These are phyloP conservation scores for Lomentospora prolificans DNA, from an alignment of 2,329 filamentous ascomycete genomes.

Conservation along the genomic window DNA sequence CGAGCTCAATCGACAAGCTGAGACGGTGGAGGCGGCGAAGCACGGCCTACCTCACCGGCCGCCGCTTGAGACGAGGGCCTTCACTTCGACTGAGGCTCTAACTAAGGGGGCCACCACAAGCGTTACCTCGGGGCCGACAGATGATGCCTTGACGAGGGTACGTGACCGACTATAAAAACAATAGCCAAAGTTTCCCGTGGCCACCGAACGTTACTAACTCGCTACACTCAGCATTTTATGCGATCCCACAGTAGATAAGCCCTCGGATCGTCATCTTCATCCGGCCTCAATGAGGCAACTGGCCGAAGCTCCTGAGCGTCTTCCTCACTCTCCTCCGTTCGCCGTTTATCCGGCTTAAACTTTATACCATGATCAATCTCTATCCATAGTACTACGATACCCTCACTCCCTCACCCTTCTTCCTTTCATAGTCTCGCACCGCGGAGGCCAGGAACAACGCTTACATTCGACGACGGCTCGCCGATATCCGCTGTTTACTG, in stretches of 20 bases:
- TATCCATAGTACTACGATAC: not conserved
- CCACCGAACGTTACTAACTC: not conserved
- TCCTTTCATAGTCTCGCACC: not conserved
- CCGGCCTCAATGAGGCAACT: not conserved
- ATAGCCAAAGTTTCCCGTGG: not conserved
- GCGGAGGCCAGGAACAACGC: not conserved
- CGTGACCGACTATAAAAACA: slow-evolving; percentile 21
- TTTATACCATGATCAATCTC: not conserved
- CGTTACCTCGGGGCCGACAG: slow-evolving; percentile 48
- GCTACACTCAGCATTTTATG: slow-evolving; percentile 12
- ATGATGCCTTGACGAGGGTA: slow-evolving; percentile 46
- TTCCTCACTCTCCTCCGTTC: not conserved
- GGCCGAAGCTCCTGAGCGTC: not conserved
- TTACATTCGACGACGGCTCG: too few species aligned
- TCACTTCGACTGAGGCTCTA: slow-evolving; percentile 40
- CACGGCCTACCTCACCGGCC: slow-evolving; percentile 19
- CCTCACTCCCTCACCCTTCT: not conserved
- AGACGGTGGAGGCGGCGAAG: slow-evolving; percentile 14
- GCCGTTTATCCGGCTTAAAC: not conserved
- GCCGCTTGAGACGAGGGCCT: slow-evolving; percentile 47
- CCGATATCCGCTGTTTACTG: not conserved
- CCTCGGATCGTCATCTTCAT: not conserved
- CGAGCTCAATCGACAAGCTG: slow-evolving; percentile 41
- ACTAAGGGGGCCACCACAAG: slow-evolving; percentile 17
- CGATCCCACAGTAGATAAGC: slow-evolving; percentile 17